Evolutionary conservation across 2,329 filamentous ascomycete genomes (phyloP).

Genomic region (Microdochium nivale): DNA sequence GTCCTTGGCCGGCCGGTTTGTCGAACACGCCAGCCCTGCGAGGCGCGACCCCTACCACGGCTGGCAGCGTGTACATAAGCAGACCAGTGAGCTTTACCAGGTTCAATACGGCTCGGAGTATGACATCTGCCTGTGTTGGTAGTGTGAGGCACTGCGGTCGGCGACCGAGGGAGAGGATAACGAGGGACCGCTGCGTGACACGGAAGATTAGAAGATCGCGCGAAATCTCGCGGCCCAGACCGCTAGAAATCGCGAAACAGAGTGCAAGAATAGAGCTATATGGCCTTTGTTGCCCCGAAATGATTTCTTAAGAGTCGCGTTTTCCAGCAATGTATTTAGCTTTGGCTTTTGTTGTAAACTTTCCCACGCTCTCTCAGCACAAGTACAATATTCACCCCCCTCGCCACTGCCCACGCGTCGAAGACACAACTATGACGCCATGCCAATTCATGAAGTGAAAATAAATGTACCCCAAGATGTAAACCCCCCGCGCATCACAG

Average conservation of each 20-base stretch:
- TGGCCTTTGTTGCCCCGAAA: neutral
- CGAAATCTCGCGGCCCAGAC: neutral
- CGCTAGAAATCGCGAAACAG: neutral
- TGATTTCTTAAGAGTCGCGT: too few species aligned
- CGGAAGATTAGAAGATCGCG: neutral
- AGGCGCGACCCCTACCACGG: too few species aligned
- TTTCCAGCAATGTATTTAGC: too few species aligned
- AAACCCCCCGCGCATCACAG: neutral
- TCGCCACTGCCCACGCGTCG: too few species aligned
- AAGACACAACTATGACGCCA: neutral
- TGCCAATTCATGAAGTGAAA: too few species aligned
- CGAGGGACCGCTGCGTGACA: neutral
- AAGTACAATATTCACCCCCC: too few species aligned
- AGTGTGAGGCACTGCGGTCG: slow-evolving; percentile 23
- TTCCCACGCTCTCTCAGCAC: too few species aligned
- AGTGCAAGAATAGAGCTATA: neutral
- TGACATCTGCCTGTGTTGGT: slow-evolving; percentile 24
- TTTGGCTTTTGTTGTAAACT: too few species aligned
- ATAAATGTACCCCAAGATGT: too few species aligned
- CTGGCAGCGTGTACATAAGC: neutral
- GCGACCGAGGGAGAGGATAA: slow-evolving; percentile 6
- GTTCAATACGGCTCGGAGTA: slow-evolving; percentile 26
- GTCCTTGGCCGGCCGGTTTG: neutral
- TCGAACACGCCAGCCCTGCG: neutral
- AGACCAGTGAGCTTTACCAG: slow-evolving; percentile 18